Base-by-base conservation (phyloP, 768 basidiomycete genomes). In the Rhodotorula sphaerocarpa region DNA sequence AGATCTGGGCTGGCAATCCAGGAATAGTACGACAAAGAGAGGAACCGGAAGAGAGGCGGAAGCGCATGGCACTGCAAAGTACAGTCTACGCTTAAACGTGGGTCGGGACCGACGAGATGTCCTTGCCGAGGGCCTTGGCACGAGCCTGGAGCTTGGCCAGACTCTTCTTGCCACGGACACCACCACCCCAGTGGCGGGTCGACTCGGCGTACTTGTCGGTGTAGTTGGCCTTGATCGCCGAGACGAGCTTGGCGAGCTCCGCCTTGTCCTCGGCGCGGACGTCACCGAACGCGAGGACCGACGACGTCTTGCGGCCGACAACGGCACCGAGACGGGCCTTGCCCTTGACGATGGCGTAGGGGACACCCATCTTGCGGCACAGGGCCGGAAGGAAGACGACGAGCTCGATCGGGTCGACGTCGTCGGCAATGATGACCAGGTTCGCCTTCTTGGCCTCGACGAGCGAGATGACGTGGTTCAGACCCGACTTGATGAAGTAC, bases 341-440 rank as follows among this genome's bases (percentile, higher is more conserved):
- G 79, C 64, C 61, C 81, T 96, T 96, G 72, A 93, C 91, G 70
- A 99, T 95, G 69, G 91, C 89, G 79, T 97, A 96, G 44, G 92
- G 92, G 39, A 96, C 87, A 76, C 92, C 92, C 92, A 96, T 96
- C 85, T 97, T 96, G 78, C 90, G 86, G 81, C 93, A 97, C 64
- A 96, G 85, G 58, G 93, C 91, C 59, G 93, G 93, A 63, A 97
- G 82, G 86, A 89, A 97, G 78, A 99, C 84, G 70, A 99, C 93
- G 73, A 99, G 86, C 79, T 99, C 93, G 69, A 97, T 95, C 45
- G 93, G 93, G 82, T 99, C 93, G 65, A 99, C 93, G 76, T 97
- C 92, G 76, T 96, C 90, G 42, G 88, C 90, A 70, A 97, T 93
- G 78, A 90, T 83, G 69, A 96, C 92, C 63, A 97, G 85, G 48